A percentile compares a stretch with the other conserved stretches of the same genome.
These are phyloP conservation scores for Eimeria nieschulzi DNA, from an alignment of 169 alveolate species.

Conservation along the genomic window DNA sequence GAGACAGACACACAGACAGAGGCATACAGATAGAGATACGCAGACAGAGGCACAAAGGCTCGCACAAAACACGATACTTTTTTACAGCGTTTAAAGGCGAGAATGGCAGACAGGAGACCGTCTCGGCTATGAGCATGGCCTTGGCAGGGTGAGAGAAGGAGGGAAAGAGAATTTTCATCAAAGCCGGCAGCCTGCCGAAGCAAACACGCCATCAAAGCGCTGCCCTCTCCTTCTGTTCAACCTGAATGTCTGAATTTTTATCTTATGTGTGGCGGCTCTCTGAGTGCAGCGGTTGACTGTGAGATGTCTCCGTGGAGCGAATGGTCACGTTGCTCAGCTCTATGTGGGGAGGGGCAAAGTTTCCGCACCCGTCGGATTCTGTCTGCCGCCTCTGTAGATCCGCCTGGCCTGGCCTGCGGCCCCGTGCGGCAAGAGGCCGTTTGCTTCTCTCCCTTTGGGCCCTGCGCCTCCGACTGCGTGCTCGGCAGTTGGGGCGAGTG, in stretches of 20 bases:
- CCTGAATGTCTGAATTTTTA: neutral
- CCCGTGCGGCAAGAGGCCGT: slow-evolving; percentile 32
- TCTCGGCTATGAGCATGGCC: too few relatives aligned
- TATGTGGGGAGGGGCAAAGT: slow-evolving; percentile 77
- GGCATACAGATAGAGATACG: too few relatives aligned
- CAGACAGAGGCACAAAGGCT: neutral
- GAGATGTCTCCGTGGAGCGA: slow-evolving; percentile 79
- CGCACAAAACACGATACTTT: neutral
- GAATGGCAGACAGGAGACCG: too few relatives aligned
- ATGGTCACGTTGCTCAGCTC: slow-evolving; percentile 79
- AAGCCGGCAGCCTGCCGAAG: too few relatives aligned
- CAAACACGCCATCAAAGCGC: too few relatives aligned
- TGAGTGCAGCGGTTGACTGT: slow-evolving; percentile 77
- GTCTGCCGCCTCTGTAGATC: slow-evolving; percentile 71
- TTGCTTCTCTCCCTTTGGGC: slow-evolving; percentile 56
- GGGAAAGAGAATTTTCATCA: too few relatives aligned
- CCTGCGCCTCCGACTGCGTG: slow-evolving; percentile 78
- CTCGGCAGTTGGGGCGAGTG: slow-evolving; percentile 80
- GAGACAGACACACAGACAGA: neutral
- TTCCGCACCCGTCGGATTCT: slow-evolving; percentile 66
- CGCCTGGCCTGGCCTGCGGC: slow-evolving; percentile 75
- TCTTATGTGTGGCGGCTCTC: neutral
- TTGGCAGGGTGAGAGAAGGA: too few relatives aligned
- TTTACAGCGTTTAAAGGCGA: too few relatives aligned
- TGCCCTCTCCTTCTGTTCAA: too few relatives aligned